Base-by-base conservation (phyloP, 1,139 yeast species). In the Candida dubliniensis region DNA sequence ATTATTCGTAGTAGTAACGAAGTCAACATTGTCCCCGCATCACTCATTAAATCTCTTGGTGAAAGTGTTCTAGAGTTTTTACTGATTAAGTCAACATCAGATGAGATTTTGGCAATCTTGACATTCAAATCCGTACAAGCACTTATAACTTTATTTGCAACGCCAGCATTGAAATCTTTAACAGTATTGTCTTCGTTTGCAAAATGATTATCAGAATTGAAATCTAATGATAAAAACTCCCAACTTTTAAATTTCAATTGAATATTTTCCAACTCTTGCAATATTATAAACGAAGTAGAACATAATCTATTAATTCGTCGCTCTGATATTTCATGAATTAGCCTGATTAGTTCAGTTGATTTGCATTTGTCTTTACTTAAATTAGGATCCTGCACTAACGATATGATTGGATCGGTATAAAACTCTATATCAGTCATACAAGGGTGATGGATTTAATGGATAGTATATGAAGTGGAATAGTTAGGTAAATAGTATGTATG, bases 191-290 rank as follows among this genome's bases (percentile, higher is more conserved):
- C 64, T 18, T 57, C 59, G 34, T 55, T 54, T 15, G 47, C 49
- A 43, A 76, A 71, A 50, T 74, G 77, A 32, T 62, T 59, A 35
- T 65, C 68, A 24, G 79, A 67, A 51, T 76, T 76, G 48, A 73
- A 71, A 50, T 79, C 82, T 33, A 79, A 58, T n/a, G 83, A 76
- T 40, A 76, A 62, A 48, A 79, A 78, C 42, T 79, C 81, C 84
- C 84, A 79, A 50, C 76, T 75, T 48, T 76, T 71, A 44, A 77
- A 64, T 34, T 67, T 69, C 34, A 75, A 57, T 49, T 75, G 77
- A 23, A 77, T 65, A 49, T 73, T 72, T 55, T 79, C 84, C 40
- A 79, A 60, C 31, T 77, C 73, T 49, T 79, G 73, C 31, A 79
- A 60, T 4, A 77, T 70, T 36, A 71, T 69, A 42, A 78, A 64